These are phyloP conservation scores for Boechera divaricarpa DNA, from an alignment of 345 rosid species.

Conservation along the genomic window DNA sequence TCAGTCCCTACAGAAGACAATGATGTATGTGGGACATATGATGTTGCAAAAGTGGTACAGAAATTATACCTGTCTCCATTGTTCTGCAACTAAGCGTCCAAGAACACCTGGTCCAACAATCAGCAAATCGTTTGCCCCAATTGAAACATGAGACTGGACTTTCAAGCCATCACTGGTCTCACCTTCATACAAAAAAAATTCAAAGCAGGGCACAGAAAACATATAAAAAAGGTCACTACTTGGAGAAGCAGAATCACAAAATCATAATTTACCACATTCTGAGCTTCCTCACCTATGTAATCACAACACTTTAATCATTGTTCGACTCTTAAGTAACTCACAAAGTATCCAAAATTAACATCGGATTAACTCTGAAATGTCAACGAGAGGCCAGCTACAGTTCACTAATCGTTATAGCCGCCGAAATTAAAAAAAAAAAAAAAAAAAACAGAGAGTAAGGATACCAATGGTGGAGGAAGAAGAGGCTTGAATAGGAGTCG, in stretches of 20 bases:
- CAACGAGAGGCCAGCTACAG: slow-evolving; percentile 3
- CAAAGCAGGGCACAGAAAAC: not conserved
- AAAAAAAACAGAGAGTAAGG: slow-evolving; percentile 6
- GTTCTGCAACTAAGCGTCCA: slow-evolving; percentile 90
- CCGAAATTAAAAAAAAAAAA: not conserved
- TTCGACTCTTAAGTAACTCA: not conserved
- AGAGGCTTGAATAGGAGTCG: slow-evolving; percentile 52
- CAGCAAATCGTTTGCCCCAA: slow-evolving; percentile 75
- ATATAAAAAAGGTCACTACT: slow-evolving; percentile 7
- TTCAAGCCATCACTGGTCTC: slow-evolving; percentile 54
- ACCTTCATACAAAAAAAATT: slow-evolving; percentile 46
- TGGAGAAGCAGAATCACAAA: slow-evolving; percentile 11
- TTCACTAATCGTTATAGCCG: slow-evolving; percentile 14
- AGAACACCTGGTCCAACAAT: slow-evolving; percentile 97
- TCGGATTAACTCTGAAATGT: slow-evolving; percentile 9
- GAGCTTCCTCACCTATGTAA: not conserved
- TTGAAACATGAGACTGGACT: slow-evolving; percentile 51
- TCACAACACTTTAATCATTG: not conserved
- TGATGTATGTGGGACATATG: not conserved
- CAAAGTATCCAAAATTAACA: slow-evolving; percentile 17
- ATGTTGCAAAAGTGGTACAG: not conserved
- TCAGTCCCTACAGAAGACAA: not conserved
- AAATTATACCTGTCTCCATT: slow-evolving; percentile 74
- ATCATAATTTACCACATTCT: not conserved
- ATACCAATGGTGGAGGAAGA: slow-evolving; percentile 63